Evolutionary conservation across 208 protist species (phyloP), one percentile per base, ranked within the genome.

Genomic region (Novymonas esmeraldas): DNA sequence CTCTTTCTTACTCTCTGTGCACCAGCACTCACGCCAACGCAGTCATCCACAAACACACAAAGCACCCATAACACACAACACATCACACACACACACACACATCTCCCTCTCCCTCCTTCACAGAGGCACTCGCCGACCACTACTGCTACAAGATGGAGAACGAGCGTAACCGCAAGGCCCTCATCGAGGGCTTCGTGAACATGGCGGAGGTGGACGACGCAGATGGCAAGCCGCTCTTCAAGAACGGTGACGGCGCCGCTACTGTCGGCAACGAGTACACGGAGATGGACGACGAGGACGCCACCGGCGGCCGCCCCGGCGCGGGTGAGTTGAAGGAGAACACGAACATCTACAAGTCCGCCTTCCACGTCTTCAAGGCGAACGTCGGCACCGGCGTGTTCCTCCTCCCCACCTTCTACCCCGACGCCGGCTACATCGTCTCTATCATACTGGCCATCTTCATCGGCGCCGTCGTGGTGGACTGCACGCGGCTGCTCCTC

Each of bases 361-460:
- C 83, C 29, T 91, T 93, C 54, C 89, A 95, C 60, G 80, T 95
- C 48, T 95, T 95, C 78, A 95, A 95, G 77, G 89, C 84, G 20
- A 95, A 95, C 76, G 89, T 95, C 36, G 89, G 89, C 26, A 83
- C 87, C 1, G 89, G 84, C 58, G 81, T 95, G 28, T 95, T 93
- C 69, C 62, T 92, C 39, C 77, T 95, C 5, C 82, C 87, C 2
- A 90, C 81, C 51, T 90, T 88, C 64, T 95, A 95, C 78, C 58
- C 78, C 29, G 82, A 95, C 49, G 50, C 85, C 24, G 89, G 89
- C 33, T 93, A 90, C 77, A 65, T 83, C 7, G 49, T 88, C 28
- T 68, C 70, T 7, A 41, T 71, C 10, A 68, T 93, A 9, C 48
- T 93, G 20, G 64, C 69, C 41, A n/a, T 84, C 6, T 7, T 85